Evolutionary conservation across 2,329 filamentous ascomycete species (phyloP).

Genomic region (Epichloe uncinata): DNA sequence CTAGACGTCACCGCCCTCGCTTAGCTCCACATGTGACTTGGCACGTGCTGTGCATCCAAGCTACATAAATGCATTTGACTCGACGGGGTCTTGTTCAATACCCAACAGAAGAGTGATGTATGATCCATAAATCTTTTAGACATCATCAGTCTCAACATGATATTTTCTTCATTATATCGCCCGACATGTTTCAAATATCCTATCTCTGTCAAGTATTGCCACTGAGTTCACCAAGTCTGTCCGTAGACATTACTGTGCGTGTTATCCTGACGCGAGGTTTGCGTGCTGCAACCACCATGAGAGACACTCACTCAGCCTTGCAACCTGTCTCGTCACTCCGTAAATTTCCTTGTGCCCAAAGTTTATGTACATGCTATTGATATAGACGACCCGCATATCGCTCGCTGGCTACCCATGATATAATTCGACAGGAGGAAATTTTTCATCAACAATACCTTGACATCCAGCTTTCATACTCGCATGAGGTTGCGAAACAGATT

Average conservation of each 20-base stretch:
- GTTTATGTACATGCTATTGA: slow-evolving; percentile 4
- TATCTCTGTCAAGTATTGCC: background rate
- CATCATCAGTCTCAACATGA: no score
- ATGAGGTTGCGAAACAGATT: background rate
- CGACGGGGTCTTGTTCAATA: no score
- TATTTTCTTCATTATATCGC: no score
- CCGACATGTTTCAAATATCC: no score
- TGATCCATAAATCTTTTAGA: no score
- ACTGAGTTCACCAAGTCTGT: background rate
- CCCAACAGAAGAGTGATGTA: no score
- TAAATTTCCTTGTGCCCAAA: background rate
- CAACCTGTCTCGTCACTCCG: background rate
- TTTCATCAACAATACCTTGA: background rate
- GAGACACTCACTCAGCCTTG: background rate
- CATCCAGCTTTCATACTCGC: background rate
- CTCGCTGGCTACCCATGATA: background rate
- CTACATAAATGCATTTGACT: no score
- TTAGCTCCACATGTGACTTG: slow-evolving; percentile 11
- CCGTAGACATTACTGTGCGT: no score
- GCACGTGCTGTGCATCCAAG: slow-evolving; percentile 8
- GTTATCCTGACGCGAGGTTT: background rate
- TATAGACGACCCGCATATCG: background rate
- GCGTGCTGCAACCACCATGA: background rate
- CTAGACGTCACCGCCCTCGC: slow-evolving; percentile 24
- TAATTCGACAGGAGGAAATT: background rate